Percentiles rank a stretch among this genome's conserved stretches.
Conservation (phyloP, 2,329 filamentous ascomycete species). For the Grosmannia huntii region DNA sequence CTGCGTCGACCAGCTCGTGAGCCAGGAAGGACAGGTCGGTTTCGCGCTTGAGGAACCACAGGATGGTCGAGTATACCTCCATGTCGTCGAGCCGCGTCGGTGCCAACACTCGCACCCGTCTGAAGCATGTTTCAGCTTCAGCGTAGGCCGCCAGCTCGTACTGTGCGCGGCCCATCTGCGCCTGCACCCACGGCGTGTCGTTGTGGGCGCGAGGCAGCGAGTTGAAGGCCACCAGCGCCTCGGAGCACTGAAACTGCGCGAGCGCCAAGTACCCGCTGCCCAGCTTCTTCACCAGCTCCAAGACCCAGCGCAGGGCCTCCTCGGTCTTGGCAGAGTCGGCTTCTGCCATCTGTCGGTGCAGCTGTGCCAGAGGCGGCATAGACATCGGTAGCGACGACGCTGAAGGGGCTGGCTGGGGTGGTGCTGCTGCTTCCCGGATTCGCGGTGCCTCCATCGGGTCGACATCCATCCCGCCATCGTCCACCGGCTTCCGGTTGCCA, state of each 20-base stretch:
- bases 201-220: slow-evolving; percentile 61
- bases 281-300: slow-evolving; percentile 73
- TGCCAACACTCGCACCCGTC: slow-evolving; percentile 62
- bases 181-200: slow-evolving; percentile 86
- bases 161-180: slow-evolving; percentile 79
- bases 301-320: slow-evolving; percentile 61
- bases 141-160: slow-evolving; percentile 81
- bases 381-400: slow-evolving; percentile 2
- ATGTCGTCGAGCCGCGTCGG: slow-evolving; percentile 84
- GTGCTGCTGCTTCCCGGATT: slow-evolving; percentile 6
- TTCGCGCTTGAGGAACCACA: slow-evolving; percentile 95
- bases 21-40: slow-evolving; percentile 84
- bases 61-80: slow-evolving; percentile 95
- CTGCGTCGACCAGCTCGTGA: slow-evolving; percentile 76
- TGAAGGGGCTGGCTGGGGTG: background rate
- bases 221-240: slow-evolving; percentile 63
- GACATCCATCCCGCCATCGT: slow-evolving; percentile 54
- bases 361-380: slow-evolving; percentile 8
- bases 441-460: slow-evolving; percentile 47
- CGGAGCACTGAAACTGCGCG: slow-evolving; percentile 64
- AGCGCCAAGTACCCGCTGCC: slow-evolving; percentile 69
- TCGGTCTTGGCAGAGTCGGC: slow-evolving; percentile 52
- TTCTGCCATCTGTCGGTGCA: slow-evolving; percentile 26
- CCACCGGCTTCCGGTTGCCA: slow-evolving; percentile 68
- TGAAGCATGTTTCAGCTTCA: slow-evolving; percentile 79